Evolutionary conservation across 352 stramenopile species (phyloP), one percentile per base, ranked within the genome.

Genomic region (Nothophytophthora sp.): DNA sequence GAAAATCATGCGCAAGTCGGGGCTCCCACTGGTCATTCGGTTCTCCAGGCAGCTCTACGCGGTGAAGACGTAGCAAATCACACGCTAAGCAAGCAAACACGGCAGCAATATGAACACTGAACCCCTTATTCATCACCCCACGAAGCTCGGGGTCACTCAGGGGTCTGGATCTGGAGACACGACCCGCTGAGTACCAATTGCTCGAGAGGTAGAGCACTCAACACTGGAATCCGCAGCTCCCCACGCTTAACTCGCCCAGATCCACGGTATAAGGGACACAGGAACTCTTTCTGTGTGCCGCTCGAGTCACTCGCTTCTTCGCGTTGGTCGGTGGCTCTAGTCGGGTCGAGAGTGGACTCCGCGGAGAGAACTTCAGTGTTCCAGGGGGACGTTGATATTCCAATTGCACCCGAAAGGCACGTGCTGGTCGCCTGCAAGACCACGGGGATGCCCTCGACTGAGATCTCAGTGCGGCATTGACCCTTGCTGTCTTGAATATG

Each of bases 41-140:
- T 92, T 92, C 24, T 86, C 77, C 3, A 59, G 74, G 19, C 86
- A 86, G 50, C 63, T 92, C 3, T 92, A 92, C 50, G 51, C 65
- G 6, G 40, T 51, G 13, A 71, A 74, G 34, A 18, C 33, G 12
- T 57, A 52, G 40, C 16, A 43, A 46, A 19, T 46, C 20, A 16
- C 24, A 24, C 18, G 19, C 22, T 33, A 15, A 18, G 28, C 20
- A 19, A 32, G 23, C 10, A 34, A 24, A 29, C 15, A 18, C 35
- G 18, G 19, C 8, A 15, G 15, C 22, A 36, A 40, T 44, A 20
- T 8, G 19, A 1, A 42, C 27, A 24, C 3, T 29, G 37, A 34
- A 18, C 5, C 28, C 34, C 46, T 18, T 36, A 18, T 44, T 24
- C 19, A 2, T 49, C 11, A 6, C 6, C 6, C 27, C 27, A 30